These are phyloP conservation scores for Knoxia roxburghii DNA, from an alignment of 257 asterid genomes.

Conservation along the genomic window DNA sequence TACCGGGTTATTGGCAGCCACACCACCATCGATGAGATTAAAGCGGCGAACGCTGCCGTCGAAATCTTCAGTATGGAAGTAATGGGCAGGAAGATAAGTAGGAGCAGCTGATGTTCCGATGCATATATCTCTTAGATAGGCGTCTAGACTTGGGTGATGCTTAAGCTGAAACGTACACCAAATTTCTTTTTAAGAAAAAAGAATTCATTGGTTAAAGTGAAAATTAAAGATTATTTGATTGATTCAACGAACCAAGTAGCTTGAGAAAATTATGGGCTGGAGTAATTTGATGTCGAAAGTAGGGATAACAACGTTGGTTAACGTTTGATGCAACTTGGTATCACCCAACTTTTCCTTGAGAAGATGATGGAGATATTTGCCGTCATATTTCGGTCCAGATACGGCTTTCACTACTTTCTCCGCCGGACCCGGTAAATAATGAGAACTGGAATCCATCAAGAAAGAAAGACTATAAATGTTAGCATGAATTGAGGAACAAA, in stretches of 20 bases:
- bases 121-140: constrained; percentile 43
- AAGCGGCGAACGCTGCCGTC: constrained; percentile 24
- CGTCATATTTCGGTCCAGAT: constrained; percentile 40
- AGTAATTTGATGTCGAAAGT: constrained; percentile 45
- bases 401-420: constrained; percentile 9
- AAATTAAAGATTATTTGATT: too few relatives aligned
- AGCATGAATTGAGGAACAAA: not conserved
- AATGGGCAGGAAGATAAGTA: constrained; percentile 45
- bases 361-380: constrained; percentile 35
- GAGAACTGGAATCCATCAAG: not conserved
- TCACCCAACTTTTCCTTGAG: constrained; percentile 30
- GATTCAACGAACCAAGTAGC: constrained; percentile 17
- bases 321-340: constrained; percentile 25
- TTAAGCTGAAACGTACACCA: constrained; percentile 33
- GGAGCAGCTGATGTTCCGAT: constrained; percentile 65
- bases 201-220: too few relatives aligned
- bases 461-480: not conserved
- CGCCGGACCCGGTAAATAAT: not conserved
- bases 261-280: constrained; percentile 35
- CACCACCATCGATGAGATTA: constrained; percentile 53
- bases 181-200: too few relatives aligned
- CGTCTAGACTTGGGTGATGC: constrained; percentile 22
- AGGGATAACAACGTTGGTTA: constrained; percentile 49
- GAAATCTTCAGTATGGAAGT: constrained; percentile 23
- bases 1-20: constrained; percentile 57